Base-by-base conservation (phyloP, 371 early-diverging fungal species). In the Coemansia sp. region DNA sequence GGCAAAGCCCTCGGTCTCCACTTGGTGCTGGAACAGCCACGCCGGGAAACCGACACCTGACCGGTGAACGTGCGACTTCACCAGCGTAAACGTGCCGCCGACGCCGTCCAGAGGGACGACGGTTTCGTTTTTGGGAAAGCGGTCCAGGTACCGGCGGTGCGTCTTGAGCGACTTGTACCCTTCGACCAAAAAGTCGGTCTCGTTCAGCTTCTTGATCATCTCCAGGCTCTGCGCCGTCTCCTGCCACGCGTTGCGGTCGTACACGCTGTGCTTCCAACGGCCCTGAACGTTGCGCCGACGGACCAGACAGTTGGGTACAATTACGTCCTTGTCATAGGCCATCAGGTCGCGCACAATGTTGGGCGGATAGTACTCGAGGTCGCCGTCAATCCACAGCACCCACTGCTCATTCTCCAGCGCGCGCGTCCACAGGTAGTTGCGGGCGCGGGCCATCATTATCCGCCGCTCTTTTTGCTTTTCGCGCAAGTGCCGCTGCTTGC, bases 1-100 rank as follows among this genome's bases (percentile, higher is more conserved):
- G 31, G 87, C 88, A 72, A 90, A 81, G 0, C 90, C 90, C 79
- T 89, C 90, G 8, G 89, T 89, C 67, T 90, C 89, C 5, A 89
- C 79, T 55, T 82, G 80, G 65, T 88, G 87, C 47, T 85, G 80
- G 39, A 85, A 78, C 31, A 83, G 79, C 63, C 79, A 81, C 0
- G 84, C 69, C 4, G 88, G 88, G 53, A 87, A 88, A 10, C 78
- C 79, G 41, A 85, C 83, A 5, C 88, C 89, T 42, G 82, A 81
- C 5, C 87, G 86, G 66, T 88, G 88, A 3, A 90, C 86, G 45
- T 80, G 76, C 12, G 88, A 86, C 60, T 85, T 86, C 48, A 88
- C 85, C 20, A 85, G 62, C 1, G 83, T 82, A 61, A 86, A 85
- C 2, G 88, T 85, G 31, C 86, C 87, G 16, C 89, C 87, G 2